Evolutionary conservation across 2,329 filamentous ascomycete species (phyloP).

Genomic region (Sclerotinia sclerotiorum): DNA sequence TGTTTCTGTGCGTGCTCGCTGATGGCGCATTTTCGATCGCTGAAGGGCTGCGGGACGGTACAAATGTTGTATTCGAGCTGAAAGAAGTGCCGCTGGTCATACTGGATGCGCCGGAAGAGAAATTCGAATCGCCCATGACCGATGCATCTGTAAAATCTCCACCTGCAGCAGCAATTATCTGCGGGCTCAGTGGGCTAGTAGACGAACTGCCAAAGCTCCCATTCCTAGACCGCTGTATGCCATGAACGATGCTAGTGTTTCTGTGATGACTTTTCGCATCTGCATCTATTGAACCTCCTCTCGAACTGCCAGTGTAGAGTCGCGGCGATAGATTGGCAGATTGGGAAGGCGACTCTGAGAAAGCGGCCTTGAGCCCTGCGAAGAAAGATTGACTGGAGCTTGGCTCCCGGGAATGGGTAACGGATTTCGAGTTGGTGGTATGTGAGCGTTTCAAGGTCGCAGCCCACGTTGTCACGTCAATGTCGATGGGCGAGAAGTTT

Average conservation of each 20-base stretch:
- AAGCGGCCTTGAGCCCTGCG: conserved; percentile 26
- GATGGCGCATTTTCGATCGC: conserved; percentile 47
- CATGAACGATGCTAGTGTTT: conserved; percentile 96
- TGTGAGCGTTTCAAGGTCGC: conserved; percentile 38
- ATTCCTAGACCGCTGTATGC: conserved; percentile 88
- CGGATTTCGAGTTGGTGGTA: conserved; percentile 31
- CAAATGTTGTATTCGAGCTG: conserved; percentile 36
- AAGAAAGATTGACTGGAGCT: conserved; percentile 30
- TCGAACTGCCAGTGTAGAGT: conserved; percentile 36
- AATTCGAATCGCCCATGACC: conserved; percentile 38
- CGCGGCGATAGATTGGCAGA: conserved; percentile 36
- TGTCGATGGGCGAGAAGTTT: conserved; percentile 34
- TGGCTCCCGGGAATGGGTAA: conserved; percentile 32
- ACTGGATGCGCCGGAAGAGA: conserved; percentile 34
- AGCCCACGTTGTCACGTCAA: conserved; percentile 35
- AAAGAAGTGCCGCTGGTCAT: conserved; percentile 37
- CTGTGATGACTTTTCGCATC: conserved; percentile 72
- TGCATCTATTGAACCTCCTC: conserved; percentile 43
- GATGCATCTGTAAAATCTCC: conserved; percentile 38
- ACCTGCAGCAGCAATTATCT: conserved; percentile 73
- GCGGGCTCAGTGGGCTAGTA: conserved; percentile 82
- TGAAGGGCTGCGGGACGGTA: conserved; percentile 43
- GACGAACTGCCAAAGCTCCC: conserved; percentile 79
- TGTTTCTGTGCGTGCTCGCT: conserved; percentile 51
- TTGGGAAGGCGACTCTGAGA: conserved; percentile 33